Evolutionary conservation across 192 early-diverging fungal species (phyloP).

Genomic region (Entomortierella chlamydospora): DNA sequence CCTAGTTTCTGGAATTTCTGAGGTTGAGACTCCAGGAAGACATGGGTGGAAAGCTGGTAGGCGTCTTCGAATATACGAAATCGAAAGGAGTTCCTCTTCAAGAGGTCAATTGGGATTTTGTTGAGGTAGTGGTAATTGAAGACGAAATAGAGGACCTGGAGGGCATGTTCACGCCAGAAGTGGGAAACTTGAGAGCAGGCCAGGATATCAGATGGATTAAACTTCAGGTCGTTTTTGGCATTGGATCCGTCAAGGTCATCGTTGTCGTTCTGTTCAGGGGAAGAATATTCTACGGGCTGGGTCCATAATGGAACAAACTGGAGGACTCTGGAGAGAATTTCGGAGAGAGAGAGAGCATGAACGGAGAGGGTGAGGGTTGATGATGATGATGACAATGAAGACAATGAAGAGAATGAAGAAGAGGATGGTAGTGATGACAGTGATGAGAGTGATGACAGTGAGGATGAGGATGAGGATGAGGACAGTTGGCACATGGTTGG

Average conservation of each 20-base stretch:
- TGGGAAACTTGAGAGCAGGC: background rate
- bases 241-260: background rate
- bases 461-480: too few relatives aligned
- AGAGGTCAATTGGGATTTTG: background rate
- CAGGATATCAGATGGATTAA: background rate
- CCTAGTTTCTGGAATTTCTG: background rate
- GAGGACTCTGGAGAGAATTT: constrained; percentile 1
- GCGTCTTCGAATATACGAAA: background rate
- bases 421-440: too few relatives aligned
- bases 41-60: background rate
- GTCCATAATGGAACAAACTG: background rate
- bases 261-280: background rate
- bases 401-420: too few relatives aligned
- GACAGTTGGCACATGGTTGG: too few relatives aligned
- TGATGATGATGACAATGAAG: too few relatives aligned
- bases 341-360: background rate
- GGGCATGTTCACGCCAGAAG: background rate
- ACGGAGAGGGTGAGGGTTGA: background rate
- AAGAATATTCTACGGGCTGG: background rate
- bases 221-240: background rate
- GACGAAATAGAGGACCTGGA: background rate
- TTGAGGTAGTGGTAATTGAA: background rate
- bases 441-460: too few relatives aligned
- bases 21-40: background rate
- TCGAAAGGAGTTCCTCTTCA: background rate